These are phyloP conservation scores for Ziziphus jujuba DNA, from an alignment of 306 rosid species.

Conservation along the genomic window DNA sequence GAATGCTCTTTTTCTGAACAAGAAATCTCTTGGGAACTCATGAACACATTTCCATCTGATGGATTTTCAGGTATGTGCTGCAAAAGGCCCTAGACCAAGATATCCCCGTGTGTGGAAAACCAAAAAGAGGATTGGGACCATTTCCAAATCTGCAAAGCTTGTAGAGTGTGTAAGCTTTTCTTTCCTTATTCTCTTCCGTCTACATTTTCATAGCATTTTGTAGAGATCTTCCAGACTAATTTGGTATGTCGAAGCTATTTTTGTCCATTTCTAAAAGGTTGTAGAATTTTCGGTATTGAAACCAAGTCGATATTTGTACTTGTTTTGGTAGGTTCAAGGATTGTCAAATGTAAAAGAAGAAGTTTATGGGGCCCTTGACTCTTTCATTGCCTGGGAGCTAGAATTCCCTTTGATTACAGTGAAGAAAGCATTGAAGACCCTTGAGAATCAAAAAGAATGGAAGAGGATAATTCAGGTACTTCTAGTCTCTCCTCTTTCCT, in stretches of 20 bases:
- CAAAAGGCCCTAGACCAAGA: constrained; percentile 92
- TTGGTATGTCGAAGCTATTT: background rate
- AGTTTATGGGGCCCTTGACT: constrained; percentile 96
- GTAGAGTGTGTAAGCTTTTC: constrained; percentile 63
- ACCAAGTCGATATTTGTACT: background rate
- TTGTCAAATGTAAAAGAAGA: constrained; percentile 96
- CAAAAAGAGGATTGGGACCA: constrained; percentile 66
- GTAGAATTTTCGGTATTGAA: background rate
- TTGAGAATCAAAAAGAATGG: constrained; percentile 81
- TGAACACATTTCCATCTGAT: background rate
- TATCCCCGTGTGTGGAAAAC: constrained; percentile 95
- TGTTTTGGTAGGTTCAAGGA: constrained; percentile 57
- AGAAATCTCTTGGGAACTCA: too few species aligned
- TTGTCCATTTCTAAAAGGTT: background rate
- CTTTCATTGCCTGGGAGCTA: constrained; percentile 94
- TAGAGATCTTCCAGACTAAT: background rate
- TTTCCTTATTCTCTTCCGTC: background rate
- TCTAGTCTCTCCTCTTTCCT: background rate
- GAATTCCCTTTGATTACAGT: constrained; percentile 88
- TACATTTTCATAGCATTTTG: background rate
- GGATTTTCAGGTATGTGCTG: constrained; percentile 68
- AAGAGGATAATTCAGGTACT: constrained; percentile 87
- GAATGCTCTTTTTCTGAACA: too few species aligned
- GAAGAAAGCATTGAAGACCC: constrained; percentile 79
- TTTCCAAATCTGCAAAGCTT: constrained; percentile 80